A percentile compares a stretch with the other conserved stretches of the same genome.
These are phyloP conservation scores for Epichloe coenophiala DNA, from an alignment of 2,329 filamentous ascomycete species.

Conservation along the genomic window DNA sequence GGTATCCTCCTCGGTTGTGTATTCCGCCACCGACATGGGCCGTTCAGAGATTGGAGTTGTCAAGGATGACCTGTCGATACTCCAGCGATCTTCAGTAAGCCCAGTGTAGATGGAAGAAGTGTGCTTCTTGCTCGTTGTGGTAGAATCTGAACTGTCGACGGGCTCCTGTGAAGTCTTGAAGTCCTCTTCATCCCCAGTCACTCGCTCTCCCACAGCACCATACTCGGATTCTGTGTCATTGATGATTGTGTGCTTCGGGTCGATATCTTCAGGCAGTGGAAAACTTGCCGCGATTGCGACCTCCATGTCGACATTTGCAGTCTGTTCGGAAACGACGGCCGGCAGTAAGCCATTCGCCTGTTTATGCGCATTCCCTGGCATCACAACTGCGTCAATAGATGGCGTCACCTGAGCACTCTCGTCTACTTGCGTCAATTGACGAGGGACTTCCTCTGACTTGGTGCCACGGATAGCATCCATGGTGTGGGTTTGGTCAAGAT, in stretches of 20 bases:
- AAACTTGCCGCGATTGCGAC: background rate
- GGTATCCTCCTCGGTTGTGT: constrained; percentile 18
- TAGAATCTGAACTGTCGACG: constrained; percentile 16
- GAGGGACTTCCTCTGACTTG: background rate
- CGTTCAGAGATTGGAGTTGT: constrained; percentile 26
- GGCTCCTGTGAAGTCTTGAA: background rate
- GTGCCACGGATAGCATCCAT: background rate
- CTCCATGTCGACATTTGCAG: background rate
- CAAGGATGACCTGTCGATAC: constrained; percentile 22
- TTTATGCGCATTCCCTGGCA: background rate
- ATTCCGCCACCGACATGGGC: constrained; percentile 19
- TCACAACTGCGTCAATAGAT: background rate
- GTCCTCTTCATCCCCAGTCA: constrained; percentile 1
- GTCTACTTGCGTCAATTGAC: background rate
- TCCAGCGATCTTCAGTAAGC: constrained; percentile 24
- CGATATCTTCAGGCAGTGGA: constrained; percentile 3
- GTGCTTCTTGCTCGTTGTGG: constrained; percentile 18
- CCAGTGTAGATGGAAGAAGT: constrained; percentile 25
- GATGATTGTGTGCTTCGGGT: background rate
- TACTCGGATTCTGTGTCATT: background rate
- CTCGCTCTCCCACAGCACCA: background rate
- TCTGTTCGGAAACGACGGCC: background rate
- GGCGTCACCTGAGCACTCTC: background rate
- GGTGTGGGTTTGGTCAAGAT: background rate
- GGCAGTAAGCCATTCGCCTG: background rate